Evolutionary conservation across 345 rosid species (phyloP).

Genomic region (Bruguiera gymnorhiza): DNA sequence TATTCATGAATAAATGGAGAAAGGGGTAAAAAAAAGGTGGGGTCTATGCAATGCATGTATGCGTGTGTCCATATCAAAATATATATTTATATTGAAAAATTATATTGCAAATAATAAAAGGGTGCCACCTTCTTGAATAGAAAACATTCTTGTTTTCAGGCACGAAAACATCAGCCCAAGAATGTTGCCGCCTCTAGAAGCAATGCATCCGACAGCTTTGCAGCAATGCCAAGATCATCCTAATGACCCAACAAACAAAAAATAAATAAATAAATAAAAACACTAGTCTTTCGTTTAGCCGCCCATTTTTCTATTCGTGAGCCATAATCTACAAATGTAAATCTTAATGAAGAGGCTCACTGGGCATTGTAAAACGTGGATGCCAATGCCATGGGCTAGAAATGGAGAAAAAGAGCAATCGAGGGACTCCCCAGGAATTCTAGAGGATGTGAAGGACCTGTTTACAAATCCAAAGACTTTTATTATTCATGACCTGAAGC

Average conservation of each 20-base stretch:
- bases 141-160: slow-evolving; percentile 71
- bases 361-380: slow-evolving; percentile 92
- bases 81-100: not conserved
- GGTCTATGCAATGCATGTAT: too few relatives aligned
- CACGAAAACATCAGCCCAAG: slow-evolving; percentile 86
- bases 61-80: too few relatives aligned
- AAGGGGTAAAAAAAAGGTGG: not conserved
- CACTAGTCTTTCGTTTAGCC: not conserved
- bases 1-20: not conserved
- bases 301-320: not conserved
- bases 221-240: slow-evolving; percentile 88
- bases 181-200: slow-evolving; percentile 90
- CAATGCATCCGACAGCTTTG: slow-evolving; percentile 89
- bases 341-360: slow-evolving; percentile 31
- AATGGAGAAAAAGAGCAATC: slow-evolving; percentile 43
- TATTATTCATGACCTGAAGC: too few relatives aligned
- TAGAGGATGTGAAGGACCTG: slow-evolving; percentile 46
- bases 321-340: not conserved
- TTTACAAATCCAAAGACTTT: slow-evolving; percentile 37
- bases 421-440: slow-evolving; percentile 42
- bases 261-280: not conserved
- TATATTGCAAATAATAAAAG: not conserved
- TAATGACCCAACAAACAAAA: slow-evolving; percentile 14
- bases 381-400: slow-evolving; percentile 47
- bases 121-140: slow-evolving; percentile 75